Evolutionary conservation across 176 grass and related monocot species (phyloP).

Genomic region (Otatea glauca): DNA sequence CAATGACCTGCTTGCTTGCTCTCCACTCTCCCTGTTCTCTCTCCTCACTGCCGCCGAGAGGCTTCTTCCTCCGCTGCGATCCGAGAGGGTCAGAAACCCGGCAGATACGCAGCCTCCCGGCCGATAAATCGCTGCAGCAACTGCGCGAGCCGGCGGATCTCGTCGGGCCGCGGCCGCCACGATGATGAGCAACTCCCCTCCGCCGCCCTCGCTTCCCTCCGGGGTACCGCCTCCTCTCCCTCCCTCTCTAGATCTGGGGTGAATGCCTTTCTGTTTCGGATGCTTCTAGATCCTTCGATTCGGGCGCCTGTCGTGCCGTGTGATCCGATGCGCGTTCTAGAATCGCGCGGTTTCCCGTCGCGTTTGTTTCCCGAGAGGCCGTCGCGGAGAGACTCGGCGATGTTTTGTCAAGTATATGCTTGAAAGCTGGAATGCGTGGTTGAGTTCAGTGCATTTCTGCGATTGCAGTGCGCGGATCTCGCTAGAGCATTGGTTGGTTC

Average conservation of each 20-base stretch:
- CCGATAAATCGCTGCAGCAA: conserved; percentile 13
- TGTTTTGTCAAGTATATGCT: neutral
- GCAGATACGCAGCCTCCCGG: neutral
- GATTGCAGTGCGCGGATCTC: conserved; percentile 13
- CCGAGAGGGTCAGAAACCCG: neutral
- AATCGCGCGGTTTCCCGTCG: neutral
- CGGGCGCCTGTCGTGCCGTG: neutral
- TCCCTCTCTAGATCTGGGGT: conserved; percentile 40
- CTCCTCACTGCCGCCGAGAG: neutral
- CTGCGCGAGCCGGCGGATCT: conserved; percentile 12
- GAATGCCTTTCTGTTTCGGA: neutral
- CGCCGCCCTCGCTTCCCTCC: conserved; percentile 41
- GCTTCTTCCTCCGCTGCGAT: conserved; percentile 12
- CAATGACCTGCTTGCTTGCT: conserved; percentile 32
- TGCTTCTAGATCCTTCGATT: conserved; percentile 16
- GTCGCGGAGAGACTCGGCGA: neutral
- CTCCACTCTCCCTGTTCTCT: conserved; percentile 17
- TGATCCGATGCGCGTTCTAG: conserved; percentile 2
- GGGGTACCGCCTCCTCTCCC: conserved; percentile 9
- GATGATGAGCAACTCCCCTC: conserved; percentile 47
- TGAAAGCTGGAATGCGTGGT: neutral
- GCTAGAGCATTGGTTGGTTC: neutral
- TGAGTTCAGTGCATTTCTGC: neutral
- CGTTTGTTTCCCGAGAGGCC: neutral
- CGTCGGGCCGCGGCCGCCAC: neutral